Evolutionary conservation across 2,329 filamentous ascomycete species (phyloP).

Genomic region (Corniculantispora saksenae): DNA sequence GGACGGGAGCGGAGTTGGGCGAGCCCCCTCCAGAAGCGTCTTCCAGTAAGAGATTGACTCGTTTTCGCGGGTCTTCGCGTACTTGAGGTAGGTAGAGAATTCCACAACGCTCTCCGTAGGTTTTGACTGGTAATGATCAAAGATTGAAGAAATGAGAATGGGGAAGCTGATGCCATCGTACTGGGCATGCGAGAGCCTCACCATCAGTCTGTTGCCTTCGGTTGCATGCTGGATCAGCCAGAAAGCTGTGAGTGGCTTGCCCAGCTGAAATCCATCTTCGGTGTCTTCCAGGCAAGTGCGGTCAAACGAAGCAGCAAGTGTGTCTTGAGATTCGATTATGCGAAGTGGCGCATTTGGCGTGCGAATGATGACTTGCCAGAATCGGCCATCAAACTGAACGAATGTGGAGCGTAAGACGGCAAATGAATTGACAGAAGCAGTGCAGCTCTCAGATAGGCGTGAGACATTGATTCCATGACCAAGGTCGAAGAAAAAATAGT

Average conservation of each 20-base stretch:
- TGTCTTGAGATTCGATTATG: neutral
- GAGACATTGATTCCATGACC: neutral
- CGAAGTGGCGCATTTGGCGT: neutral
- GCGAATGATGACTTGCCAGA: neutral
- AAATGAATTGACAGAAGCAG: neutral
- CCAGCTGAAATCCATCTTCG: neutral
- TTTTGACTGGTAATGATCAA: neutral
- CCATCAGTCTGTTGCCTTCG: neutral
- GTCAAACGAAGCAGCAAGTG: neutral
- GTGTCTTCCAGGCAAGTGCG: neutral
- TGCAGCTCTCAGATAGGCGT: neutral
- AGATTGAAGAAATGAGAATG: neutral
- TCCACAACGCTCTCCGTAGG: neutral
- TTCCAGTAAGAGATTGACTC: neutral
- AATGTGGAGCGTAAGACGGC: neutral
- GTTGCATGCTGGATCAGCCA: neutral
- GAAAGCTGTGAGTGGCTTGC: neutral
- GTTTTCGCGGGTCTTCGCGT: neutral
- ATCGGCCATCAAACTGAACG: neutral
- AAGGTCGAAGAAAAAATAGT: constrained; percentile 1
- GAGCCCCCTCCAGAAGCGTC: neutral
- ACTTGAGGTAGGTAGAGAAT: neutral
- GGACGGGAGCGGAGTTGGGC: neutral
- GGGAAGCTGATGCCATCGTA: constrained; percentile 5
- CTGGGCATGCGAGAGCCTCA: neutral